phyloP scores from a whole-genome alignment of 1,284 basidiomycete genomes.

The Schizopora paradoxa region DNA sequence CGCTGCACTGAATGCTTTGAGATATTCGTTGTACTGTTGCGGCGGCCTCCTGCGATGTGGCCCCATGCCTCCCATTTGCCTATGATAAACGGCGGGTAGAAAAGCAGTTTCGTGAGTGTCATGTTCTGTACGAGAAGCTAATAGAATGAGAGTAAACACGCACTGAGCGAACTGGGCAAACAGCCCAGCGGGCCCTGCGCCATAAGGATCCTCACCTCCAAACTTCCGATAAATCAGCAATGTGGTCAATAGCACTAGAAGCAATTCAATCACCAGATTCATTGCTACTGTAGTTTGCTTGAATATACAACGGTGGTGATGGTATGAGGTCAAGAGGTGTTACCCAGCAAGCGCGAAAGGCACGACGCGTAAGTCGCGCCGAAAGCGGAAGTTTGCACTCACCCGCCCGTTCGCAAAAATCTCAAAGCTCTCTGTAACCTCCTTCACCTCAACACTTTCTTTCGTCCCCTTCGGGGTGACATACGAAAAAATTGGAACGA shows the following conservation, averaged over 20 bases:
- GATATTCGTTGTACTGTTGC: slow-evolving; percentile 72
- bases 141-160: slow-evolving; percentile 20
- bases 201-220: slow-evolving; percentile 49
- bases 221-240: slow-evolving; percentile 37
- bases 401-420: too few species aligned
- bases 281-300: slow-evolving; percentile 5
- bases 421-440: not conserved
- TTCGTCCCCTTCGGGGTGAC: slow-evolving; percentile 20
- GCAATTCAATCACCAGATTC: not conserved
- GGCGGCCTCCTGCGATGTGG: slow-evolving; percentile 45
- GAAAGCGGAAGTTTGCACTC: not conserved
- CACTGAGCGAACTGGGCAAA: slow-evolving; percentile 62
- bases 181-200: slow-evolving; percentile 41
- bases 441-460: not conserved
- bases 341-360: slow-evolving; percentile 8
- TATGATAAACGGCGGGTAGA: too few species aligned
- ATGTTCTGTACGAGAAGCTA: slow-evolving; percentile 16
- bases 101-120: slow-evolving; percentile 40
- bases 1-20: slow-evolving; percentile 82
- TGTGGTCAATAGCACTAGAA: too few species aligned
- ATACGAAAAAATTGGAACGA: slow-evolving; percentile 22
- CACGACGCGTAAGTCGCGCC: slow-evolving; percentile 5
- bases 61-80: slow-evolving; percentile 43
- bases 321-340: slow-evolving; percentile 2
- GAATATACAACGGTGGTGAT: not conserved